A percentile compares a stretch with the other conserved stretches of the same genome.
Evolutionary conservation across 1,284 basidiomycete genomes (phyloP).

Genomic region (Coriolopsis trogii): DNA sequence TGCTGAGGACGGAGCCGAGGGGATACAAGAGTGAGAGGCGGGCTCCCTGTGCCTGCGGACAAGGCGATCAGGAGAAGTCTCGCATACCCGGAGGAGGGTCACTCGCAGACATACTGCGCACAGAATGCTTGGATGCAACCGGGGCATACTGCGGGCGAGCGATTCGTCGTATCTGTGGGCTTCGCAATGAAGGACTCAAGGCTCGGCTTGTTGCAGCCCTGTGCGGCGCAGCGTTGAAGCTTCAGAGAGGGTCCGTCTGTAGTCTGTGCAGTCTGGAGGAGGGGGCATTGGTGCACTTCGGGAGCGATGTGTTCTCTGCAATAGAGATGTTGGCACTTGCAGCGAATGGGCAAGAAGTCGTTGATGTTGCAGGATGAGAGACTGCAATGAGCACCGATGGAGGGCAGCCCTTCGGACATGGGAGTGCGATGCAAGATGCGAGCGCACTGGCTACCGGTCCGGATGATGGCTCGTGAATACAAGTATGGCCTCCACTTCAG

Average conservation of each 20-base stretch:
- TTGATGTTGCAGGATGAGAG: slow-evolving; percentile 51
- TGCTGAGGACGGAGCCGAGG: slow-evolving; percentile 21
- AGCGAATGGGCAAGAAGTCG: slow-evolving; percentile 70
- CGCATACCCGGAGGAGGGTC: not conserved
- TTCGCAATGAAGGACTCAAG: slow-evolving; percentile 44
- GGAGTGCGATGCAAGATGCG: not conserved
- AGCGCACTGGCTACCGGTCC: too few relatives aligned
- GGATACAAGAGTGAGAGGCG: slow-evolving; percentile 54
- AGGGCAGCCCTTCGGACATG: slow-evolving; percentile 6
- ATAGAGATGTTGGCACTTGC: slow-evolving; percentile 53
- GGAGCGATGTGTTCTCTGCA: slow-evolving; percentile 61
- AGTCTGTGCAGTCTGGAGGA: slow-evolving; percentile 14
- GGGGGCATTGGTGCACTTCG: slow-evolving; percentile 58
- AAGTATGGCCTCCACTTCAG: not conserved
- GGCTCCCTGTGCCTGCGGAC: slow-evolving; percentile 60
- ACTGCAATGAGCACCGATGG: slow-evolving; percentile 59
- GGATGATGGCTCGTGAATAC: too few relatives aligned
- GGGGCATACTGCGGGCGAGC: slow-evolving; percentile 46
- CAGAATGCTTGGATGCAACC: slow-evolving; percentile 65
- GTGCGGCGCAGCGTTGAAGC: slow-evolving; percentile 52
- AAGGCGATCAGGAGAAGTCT: slow-evolving; percentile 7
- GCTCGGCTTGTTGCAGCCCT: slow-evolving; percentile 55
- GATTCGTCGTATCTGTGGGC: slow-evolving; percentile 29
- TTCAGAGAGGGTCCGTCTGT: slow-evolving; percentile 26
- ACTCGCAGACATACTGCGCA: slow-evolving; percentile 53